Percentiles rank a stretch among this genome's conserved stretches.
Evolutionary conservation across 2,329 filamentous ascomycete genomes (phyloP).

Genomic region (Domatiomyces globalis): DNA sequence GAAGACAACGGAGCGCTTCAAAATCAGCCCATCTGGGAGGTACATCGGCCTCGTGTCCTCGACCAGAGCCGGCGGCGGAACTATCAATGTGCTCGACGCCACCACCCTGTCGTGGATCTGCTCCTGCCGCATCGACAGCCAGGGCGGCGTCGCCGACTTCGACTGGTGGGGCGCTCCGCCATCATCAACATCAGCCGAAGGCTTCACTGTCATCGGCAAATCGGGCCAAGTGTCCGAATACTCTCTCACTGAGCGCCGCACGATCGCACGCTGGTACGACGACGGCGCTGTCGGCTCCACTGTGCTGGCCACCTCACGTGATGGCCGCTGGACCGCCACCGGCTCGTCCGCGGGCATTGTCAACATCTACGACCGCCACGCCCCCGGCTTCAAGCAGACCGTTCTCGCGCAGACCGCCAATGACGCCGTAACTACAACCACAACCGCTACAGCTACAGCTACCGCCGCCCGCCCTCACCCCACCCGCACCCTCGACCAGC

Average conservation of each 20-base stretch:
- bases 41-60: conserved; percentile 75
- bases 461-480: conserved; percentile 53
- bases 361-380: conserved; percentile 73
- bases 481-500: conserved; percentile 60
- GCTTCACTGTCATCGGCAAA: conserved; percentile 68
- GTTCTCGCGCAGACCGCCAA: background rate
- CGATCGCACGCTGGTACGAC: conserved; percentile 74
- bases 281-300: conserved; percentile 80
- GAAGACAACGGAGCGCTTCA: conserved; percentile 80
- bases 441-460: conserved; percentile 20
- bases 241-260: conserved; percentile 52
- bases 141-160: conserved; percentile 76
- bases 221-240: conserved; percentile 88
- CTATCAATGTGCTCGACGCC: conserved; percentile 72
- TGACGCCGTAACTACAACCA: conserved; percentile 15
- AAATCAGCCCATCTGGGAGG: conserved; percentile 68
- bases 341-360: conserved; percentile 78
- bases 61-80: conserved; percentile 69
- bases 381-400: background rate
- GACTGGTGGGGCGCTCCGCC: conserved; percentile 65
- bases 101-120: conserved; percentile 75
- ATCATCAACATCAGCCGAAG: conserved; percentile 40
- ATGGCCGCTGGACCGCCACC: conserved; percentile 77
- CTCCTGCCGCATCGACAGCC: conserved; percentile 66
- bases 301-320: conserved; percentile 52